Evolutionary conservation across 2,329 filamentous ascomycete species (phyloP).

Genomic region (Aspergillus luchuensis): DNA sequence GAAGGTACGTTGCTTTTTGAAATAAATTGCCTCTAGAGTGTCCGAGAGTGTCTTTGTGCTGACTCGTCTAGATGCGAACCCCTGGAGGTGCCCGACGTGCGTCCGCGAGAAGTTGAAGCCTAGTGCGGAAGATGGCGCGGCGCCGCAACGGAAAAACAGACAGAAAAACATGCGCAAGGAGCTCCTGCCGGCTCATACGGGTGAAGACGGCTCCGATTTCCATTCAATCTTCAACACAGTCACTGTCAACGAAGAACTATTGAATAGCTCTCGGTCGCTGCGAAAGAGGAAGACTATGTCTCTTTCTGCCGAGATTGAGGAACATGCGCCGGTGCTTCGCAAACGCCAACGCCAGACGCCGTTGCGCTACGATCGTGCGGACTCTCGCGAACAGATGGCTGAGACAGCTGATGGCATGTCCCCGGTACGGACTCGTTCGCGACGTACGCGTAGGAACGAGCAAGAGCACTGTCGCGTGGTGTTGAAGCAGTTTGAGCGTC

Average conservation of each 20-base stretch:
- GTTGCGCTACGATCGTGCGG: constrained; percentile 26
- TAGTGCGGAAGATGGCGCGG: constrained; percentile 26
- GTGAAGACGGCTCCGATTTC: constrained; percentile 66
- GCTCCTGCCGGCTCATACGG: constrained; percentile 68
- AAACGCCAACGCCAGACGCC: constrained; percentile 46
- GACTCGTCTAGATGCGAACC: constrained; percentile 51
- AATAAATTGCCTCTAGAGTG: not conserved
- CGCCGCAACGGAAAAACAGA: constrained; percentile 55
- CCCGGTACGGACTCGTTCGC: constrained; percentile 54
- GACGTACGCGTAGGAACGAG: constrained; percentile 54
- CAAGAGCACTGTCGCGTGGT: constrained; percentile 45
- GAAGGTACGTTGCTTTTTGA: constrained; percentile 55
- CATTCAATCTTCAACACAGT: constrained; percentile 77
- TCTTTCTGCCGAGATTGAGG: constrained; percentile 65
- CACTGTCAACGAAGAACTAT: constrained; percentile 69
- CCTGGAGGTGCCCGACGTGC: constrained; percentile 65
- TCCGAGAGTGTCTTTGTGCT: not conserved
- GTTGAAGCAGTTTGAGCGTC: constrained; percentile 44
- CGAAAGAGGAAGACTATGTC: constrained; percentile 84
- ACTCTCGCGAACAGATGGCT: constrained; percentile 22
- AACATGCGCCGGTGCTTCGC: constrained; percentile 49
- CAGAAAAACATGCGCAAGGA: constrained; percentile 70
- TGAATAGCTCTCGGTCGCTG: constrained; percentile 75
- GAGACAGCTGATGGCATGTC: constrained; percentile 25
- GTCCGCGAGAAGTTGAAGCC: constrained; percentile 47